Base-by-base conservation (phyloP, 1,284 basidiomycete genomes). In the Butyriboletus appendiculatus region DNA sequence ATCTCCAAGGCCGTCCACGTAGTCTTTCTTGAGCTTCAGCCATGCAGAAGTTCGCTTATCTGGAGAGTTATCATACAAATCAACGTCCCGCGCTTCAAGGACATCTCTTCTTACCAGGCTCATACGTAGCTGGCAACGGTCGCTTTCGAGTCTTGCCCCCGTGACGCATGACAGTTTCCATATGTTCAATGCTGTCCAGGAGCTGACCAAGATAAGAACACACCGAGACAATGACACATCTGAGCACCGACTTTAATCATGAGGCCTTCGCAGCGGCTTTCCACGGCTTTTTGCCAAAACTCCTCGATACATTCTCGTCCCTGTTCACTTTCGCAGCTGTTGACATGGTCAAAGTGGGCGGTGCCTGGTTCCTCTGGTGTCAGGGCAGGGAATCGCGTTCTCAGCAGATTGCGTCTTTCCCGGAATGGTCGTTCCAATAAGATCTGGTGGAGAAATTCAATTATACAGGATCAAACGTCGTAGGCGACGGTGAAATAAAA, bases 1-100 rank as follows among this genome's bases (percentile, higher is more conserved):
- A 60, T 87, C 87, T 30, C 84, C 84, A 32, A 89, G 65, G 0
- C 82, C 84, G 24, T 76, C 76, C 24, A 86, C 82, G 62, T 89
- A 90, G 65, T 89, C 86, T 66, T 91, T 92, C 73, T 96, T 96
- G 46, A 94, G 81, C 67, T 94, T 93, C 57, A 92, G 70, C 90
- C 90, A 92, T 4, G 90, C 88, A 42, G 80, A 81, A 6, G 86
- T 88, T 58, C 88, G 76, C 69, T 88, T 88, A 68, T 91, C 88
- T 82, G 59, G 30, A 15, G n/a, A 12, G 10, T 48, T 45, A 20
- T 40, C 28, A n/a, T 46, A 48, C 48, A 37, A 50, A 35, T 20
- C 7, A 20, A 26, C 41, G 33, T 26, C 39, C 33, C 24, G 43
- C 5, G 15, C 30, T 45, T 45, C 20, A 42, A 38, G 34, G 50